phyloP scores from a whole-genome alignment of 2,329 filamentous ascomycete genomes.

The Pochonia chlamydosporia region DNA sequence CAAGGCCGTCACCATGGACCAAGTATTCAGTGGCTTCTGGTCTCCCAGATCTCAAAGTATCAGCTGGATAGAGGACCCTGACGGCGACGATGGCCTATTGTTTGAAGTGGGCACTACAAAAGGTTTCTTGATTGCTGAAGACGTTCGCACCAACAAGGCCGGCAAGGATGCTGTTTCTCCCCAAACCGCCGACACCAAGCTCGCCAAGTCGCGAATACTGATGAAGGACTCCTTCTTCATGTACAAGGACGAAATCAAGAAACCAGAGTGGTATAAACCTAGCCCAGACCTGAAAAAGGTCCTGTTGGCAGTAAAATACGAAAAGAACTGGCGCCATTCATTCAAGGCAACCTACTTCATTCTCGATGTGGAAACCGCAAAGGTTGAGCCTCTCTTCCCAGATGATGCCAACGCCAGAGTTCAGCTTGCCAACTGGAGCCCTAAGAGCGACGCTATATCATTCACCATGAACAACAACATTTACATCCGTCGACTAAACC shows the following conservation, averaged over 20 bases:
- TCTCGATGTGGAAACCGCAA: conserved; percentile 79
- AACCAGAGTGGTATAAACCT: conserved; percentile 61
- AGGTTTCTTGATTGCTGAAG: conserved; percentile 79
- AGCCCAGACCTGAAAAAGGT: conserved; percentile 83
- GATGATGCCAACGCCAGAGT: conserved; percentile 57
- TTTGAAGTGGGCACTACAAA: conserved; percentile 66
- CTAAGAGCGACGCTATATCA: conserved; percentile 77
- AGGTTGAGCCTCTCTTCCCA: conserved; percentile 70
- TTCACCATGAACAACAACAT: conserved; percentile 90
- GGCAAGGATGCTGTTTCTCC: conserved; percentile 24
- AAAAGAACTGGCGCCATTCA: conserved; percentile 86
- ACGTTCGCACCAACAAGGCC: conserved; percentile 55
- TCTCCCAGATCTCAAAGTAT: conserved; percentile 58
- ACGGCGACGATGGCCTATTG: conserved; percentile 77
- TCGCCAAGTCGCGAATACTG: conserved; percentile 57
- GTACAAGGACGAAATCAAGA: conserved; percentile 48
- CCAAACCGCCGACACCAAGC: conserved; percentile 19
- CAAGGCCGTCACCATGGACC: conserved; percentile 67
- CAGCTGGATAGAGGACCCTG: conserved; percentile 69
- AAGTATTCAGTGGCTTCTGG: conserved; percentile 64
- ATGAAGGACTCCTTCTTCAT: conserved; percentile 65
- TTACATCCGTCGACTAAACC: conserved; percentile 61
- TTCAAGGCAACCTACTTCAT: conserved; percentile 85
- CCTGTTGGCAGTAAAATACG: conserved; percentile 65
- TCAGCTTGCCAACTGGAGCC: conserved; percentile 87